Evolutionary conservation across 2,329 filamentous ascomycete species (phyloP), one percentile per base, ranked within the genome.

Genomic region (Achaetomium macrosporum): DNA sequence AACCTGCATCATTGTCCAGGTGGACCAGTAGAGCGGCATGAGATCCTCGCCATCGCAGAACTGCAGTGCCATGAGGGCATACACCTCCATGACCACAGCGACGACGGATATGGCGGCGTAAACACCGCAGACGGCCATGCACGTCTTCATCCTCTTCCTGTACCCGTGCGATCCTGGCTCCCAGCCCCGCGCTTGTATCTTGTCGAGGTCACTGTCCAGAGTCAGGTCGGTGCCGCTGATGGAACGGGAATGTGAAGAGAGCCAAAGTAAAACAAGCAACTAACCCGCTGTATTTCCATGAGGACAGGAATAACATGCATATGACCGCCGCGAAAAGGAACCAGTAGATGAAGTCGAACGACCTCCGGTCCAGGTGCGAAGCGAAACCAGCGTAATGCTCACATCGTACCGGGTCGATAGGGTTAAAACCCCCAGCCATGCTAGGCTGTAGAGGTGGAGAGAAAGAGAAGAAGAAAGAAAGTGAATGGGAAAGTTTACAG

Each of bases 21-120:
- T 81, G 0, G 79, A 76, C 79, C 79, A 83, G 65, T 81, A 82
- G 0, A 83, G 67, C 1, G 75, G 73, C 67, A 82, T 81, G 51
- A 83, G 71, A 58, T 82, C 76, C 59, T 83, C 80, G 10, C 78
- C 79, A 36, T 80, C 77, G 57, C 80, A 83, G 58, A 80, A 83
- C 58, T 83, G 76, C 5, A 81, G 65, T 0, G 76, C 76, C 51
- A 81, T 60, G 16, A 81, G 71, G 11, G 70, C 67, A 52, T 76
- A 83, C 13, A 76, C 76, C 62, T 83, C 79, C 66, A 83, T 71
- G 49, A 81, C 66, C 29, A 80, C 69, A 12, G 75, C 66, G 31
- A 66, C 65, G 4, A 74, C 68, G 0, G 76, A 73, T 0, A 76
- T 49, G 4, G 68, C 36, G 17, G 79, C 74, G 57, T 77, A 77